Conservation (phyloP, 176 grass and related monocot genomes). For the Elaeis guineensis region DNA sequence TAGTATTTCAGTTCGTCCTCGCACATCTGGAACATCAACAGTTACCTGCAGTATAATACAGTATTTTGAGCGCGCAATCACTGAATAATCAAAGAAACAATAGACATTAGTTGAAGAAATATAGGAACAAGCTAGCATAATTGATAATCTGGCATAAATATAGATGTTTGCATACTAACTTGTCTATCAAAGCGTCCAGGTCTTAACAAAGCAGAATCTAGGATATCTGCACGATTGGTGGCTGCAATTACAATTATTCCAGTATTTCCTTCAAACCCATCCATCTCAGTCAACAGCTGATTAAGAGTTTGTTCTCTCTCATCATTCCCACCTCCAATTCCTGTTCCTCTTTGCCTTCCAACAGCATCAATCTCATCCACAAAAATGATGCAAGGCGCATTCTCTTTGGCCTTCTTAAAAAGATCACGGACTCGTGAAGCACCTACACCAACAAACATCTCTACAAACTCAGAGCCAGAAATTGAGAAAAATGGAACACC, state of each 20-base stretch:
- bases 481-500: constrained; percentile 17
- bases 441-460: constrained; percentile 13
- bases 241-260: neutral
- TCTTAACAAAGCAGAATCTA: too few species aligned
- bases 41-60: neutral
- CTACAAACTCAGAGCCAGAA: constrained; percentile 11
- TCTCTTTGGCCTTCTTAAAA: constrained; percentile 15
- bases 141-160: too few species aligned
- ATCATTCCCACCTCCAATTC: too few species aligned
- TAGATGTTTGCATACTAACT: too few species aligned
- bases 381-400: constrained; percentile 9
- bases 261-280: constrained; percentile 4
- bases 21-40: constrained; percentile 1
- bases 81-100: too few species aligned
- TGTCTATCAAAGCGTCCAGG: too few species aligned
- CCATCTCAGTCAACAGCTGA: constrained; percentile 1
- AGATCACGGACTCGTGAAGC: constrained; percentile 12
- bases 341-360: too few species aligned
- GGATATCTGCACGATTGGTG: neutral
- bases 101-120: too few species aligned
- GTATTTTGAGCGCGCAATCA: too few species aligned
- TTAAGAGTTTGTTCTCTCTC: neutral
- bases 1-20: neutral
- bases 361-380: constrained; percentile 8
- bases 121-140: too few species aligned